Evolutionary conservation across 2,329 filamentous ascomycete species (phyloP), one percentile per base, ranked within the genome.

Genomic region (Teratosphaeria epicoccoides): DNA sequence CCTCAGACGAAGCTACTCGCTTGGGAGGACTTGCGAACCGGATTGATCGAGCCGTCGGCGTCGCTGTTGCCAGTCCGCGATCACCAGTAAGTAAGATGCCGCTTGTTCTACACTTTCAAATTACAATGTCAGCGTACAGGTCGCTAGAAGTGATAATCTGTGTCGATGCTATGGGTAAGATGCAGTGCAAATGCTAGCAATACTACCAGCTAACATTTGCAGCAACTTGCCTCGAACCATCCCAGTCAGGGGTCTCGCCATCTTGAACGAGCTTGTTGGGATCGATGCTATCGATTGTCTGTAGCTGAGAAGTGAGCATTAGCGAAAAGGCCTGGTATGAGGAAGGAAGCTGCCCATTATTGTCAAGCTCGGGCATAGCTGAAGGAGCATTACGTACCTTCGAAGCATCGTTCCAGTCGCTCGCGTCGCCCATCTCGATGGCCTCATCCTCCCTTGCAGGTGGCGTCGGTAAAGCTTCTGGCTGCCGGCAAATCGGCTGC

Each of bases 401-500:
- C 37, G 24, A 24, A 47, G 14, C 46, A 12, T 22, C 24, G 23
- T 48, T 48, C 28, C 46, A 46, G n/a, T 33, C 46, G 20, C 25
- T 33, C n/a, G 24, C 45, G 40, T 49, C 25, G 23, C 47, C 14
- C 50, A 52, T 52, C 37, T 52, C 44, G 14, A 52, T 25, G 40
- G 28, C 50, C 22, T 20, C n/a, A 28, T 26, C 17, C 6, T 9
- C 22, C 24, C n/a, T 24, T 28, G 33, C 6, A 46, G 26, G 20
- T 24, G 33, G 33, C 14, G 33, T 50, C 37, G 25, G 24, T 17
- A 7, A 22, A 25, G 37, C 43, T 33, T 65, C 62, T 3, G 63
- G 66, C 9, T 53, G 53, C 10, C 67, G 63, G 50, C 66, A 67
- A 3, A 69, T 57, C 5, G 67, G 62, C 51, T 83, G 71, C 3